Base-by-base conservation (phyloP, 805 yeast species). In the Cyberlindnera sargentensis region DNA sequence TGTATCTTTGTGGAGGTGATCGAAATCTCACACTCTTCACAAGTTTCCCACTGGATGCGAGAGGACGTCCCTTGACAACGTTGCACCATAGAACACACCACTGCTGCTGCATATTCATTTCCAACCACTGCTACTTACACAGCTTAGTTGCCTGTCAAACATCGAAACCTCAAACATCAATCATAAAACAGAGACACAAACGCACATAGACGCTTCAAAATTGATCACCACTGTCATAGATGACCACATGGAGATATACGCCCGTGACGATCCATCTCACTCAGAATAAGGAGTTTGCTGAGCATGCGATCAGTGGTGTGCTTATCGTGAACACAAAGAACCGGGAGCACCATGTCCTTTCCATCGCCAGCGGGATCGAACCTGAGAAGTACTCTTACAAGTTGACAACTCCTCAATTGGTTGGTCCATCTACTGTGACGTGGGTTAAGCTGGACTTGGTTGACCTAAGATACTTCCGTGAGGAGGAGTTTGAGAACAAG, bases 231-330 rank as follows among this genome's bases (percentile, higher is more conserved):
- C 20, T 15, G 20, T n/a, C 25, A n/a, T 15, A 20, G 39, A 42
- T 38, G 41, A 28, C 52, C 23, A 27, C n/a, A 15, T 54, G 62
- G 62, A 29, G 45, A 30, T 56, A 54, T 34, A 42, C 54, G 6
- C 59, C 61, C 6, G 50, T 57, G 34, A 50, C 60, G 15, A 51
- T 58, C 33, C 62, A 57, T 36, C 43, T 49, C 23, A 49, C 41
- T 8, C 47, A 39, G 8, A 23, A 27, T 6, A 37, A 31, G 6
- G 39, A 34, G 9, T 25, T 20, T 23, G 47, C 36, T 3, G 35
- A 38, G 34, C 35, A 44, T 8, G 61, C 61, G 4, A 31, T 46
- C 23, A 55, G 61, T 25, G 62, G 62, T 6, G 41, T 52, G 3
- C 53, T 52, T 34, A 34, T 58, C 6, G 30, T 44, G 27, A 51